A percentile compares a stretch with the other conserved stretches of the same genome.
phyloP scores from a whole-genome alignment of 179 eudicot species.

The Amaranthus tricolor region DNA sequence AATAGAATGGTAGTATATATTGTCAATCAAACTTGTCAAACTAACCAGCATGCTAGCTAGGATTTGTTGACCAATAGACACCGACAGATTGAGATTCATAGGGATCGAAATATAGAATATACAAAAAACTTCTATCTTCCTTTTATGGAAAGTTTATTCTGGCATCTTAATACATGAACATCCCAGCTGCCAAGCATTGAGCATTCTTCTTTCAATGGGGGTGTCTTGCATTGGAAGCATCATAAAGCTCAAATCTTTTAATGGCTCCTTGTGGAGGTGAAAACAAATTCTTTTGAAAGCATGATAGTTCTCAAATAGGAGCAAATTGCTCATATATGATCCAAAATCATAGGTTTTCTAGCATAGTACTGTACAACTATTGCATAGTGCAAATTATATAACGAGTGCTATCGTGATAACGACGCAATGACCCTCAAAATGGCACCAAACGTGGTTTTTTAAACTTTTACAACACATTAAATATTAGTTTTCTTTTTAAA shows the following conservation, averaged over 20 bases:
- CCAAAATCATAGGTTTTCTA: constrained; percentile 2
- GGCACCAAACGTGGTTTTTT: too few species aligned
- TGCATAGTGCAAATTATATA: too few species aligned
- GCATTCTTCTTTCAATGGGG: not conserved
- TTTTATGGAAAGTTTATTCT: constrained; percentile 5
- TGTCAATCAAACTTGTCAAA: too few species aligned
- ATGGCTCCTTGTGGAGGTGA: not conserved
- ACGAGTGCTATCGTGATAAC: too few species aligned
- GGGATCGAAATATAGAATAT: constrained; percentile 8
- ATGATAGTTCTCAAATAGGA: not conserved
- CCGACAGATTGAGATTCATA: constrained; percentile 12
- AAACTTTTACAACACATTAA: too few species aligned
- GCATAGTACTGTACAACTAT: not conserved
- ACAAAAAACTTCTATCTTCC: not conserved
- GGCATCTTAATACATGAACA: not conserved
- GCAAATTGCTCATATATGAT: constrained; percentile 10
- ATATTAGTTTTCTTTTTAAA: too few species aligned
- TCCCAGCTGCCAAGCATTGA: constrained; percentile 13
- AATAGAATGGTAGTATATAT: too few species aligned
- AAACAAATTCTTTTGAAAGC: not conserved
- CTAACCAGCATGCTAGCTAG: not conserved
- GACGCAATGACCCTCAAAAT: too few species aligned
- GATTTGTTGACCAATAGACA: not conserved
- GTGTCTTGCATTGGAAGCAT: constrained; percentile 13
- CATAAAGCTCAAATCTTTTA: constrained; percentile 3